Conservation (phyloP, 345 rosid genomes). For the Salix purpurea region DNA sequence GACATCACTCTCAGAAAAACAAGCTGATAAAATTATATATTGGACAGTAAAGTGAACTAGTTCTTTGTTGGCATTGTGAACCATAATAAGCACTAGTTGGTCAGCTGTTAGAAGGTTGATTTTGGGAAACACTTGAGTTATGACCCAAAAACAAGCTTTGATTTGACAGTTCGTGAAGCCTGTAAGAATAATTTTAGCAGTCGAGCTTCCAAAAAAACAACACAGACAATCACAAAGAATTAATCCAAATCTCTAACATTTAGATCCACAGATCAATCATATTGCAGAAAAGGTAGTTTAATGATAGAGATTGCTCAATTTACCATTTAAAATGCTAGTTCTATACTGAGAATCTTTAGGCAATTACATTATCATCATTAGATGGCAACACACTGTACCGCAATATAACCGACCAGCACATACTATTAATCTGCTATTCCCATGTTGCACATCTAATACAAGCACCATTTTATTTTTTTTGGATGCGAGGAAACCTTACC, state of each 20-base stretch:
- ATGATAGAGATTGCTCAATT: background rate
- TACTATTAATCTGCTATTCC: background rate
- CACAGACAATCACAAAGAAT: background rate
- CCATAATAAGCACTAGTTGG: background rate
- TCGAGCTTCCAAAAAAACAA: background rate
- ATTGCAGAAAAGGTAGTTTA: background rate
- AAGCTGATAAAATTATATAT: background rate
- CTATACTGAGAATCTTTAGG: background rate
- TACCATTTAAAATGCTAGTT: background rate
- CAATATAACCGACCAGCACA: too few species aligned
- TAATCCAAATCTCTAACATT: background rate
- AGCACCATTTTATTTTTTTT: too few species aligned
- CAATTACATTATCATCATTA: background rate
- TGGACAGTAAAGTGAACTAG: background rate
- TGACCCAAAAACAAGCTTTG: background rate
- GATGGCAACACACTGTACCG: background rate
- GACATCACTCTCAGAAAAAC: background rate
- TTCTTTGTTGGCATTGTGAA: background rate
- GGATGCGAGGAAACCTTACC: too few species aligned
- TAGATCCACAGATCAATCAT: background rate
- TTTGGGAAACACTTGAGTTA: background rate
- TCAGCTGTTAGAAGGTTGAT: background rate
- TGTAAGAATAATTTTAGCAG: background rate
- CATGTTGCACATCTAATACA: background rate
- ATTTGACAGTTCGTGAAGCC: background rate